phyloP scores from a whole-genome alignment of 495 filamentous ascomycete species.

The Neurospora terricola region DNA sequence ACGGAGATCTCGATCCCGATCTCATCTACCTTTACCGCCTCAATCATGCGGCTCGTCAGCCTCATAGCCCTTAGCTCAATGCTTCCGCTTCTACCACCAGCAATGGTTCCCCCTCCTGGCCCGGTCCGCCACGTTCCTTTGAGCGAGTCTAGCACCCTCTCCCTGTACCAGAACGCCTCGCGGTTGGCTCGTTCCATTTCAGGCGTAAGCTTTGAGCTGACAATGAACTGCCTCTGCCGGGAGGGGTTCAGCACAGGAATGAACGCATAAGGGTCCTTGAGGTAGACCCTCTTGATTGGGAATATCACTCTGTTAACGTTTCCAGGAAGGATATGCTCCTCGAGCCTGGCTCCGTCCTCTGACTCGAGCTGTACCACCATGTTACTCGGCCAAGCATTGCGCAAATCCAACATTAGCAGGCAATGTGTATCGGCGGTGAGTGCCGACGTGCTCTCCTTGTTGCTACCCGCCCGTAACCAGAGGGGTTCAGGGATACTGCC shows the following conservation, averaged over 20 bases:
- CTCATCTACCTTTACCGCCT: slow-evolving; percentile 74
- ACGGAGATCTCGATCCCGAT: slow-evolving; percentile 56
- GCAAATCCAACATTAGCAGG: slow-evolving; percentile 70
- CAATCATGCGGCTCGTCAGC: slow-evolving; percentile 68
- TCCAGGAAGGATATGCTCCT: slow-evolving; percentile 61
- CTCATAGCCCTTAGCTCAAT: slow-evolving; percentile 69
- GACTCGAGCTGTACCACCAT: slow-evolving; percentile 49
- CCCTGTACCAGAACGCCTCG: slow-evolving; percentile 88
- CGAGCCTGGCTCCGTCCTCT: slow-evolving; percentile 23
- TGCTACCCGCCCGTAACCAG: slow-evolving; percentile 25
- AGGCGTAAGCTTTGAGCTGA: slow-evolving; percentile 68
- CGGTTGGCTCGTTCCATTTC: slow-evolving; percentile 68
- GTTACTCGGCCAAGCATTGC: slow-evolving; percentile 77
- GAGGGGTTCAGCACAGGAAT: slow-evolving; percentile 74
- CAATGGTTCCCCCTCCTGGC: slow-evolving; percentile 21
- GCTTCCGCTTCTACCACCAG: slow-evolving; percentile 50
- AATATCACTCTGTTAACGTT: slow-evolving; percentile 69
- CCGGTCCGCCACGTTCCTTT: slow-evolving; percentile 51
- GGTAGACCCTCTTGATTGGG: slow-evolving; percentile 63
- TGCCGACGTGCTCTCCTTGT: slow-evolving; percentile 13
- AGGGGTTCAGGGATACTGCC: slow-evolving; percentile 38
- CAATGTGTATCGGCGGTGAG: slow-evolving; percentile 53
- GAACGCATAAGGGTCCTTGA: slow-evolving; percentile 63
- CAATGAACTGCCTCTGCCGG: slow-evolving; percentile 76
- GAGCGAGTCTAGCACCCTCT: slow-evolving; percentile 66